Percentiles rank a stretch among this genome's conserved stretches.
phyloP scores from a whole-genome alignment of 192 early-diverging fungal genomes.

The Geranomyces variabilis region DNA sequence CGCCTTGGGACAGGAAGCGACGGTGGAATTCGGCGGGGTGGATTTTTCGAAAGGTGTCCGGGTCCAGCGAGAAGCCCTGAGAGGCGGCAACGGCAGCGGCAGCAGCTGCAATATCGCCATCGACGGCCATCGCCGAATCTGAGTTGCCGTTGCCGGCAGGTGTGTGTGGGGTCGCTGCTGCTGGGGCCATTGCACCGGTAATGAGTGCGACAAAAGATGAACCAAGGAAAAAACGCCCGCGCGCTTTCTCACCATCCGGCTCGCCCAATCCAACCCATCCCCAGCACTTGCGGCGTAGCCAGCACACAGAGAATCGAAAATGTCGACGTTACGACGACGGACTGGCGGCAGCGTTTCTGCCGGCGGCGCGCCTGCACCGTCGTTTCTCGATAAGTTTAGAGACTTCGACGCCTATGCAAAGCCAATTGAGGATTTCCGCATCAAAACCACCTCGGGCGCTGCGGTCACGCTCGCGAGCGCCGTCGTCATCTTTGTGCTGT shows the following conservation, averaged over 20 bases:
- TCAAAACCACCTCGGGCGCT: conserved; percentile 80
- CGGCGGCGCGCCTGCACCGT: neutral
- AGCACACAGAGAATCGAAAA: too few species aligned
- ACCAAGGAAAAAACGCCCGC: too few species aligned
- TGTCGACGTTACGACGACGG: neutral
- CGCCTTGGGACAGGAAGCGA: conserved; percentile 75
- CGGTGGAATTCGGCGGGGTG: conserved; percentile 87
- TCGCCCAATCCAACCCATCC: too few species aligned
- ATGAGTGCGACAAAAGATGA: too few species aligned
- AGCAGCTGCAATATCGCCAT: too few species aligned
- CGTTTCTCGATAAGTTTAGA: conserved; percentile 38
- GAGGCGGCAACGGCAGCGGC: too few species aligned
- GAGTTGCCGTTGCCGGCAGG: too few species aligned
- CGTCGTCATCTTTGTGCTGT: conserved; percentile 73
- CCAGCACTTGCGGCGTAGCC: too few species aligned
- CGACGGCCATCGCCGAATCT: too few species aligned
- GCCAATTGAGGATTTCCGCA: conserved; percentile 91
- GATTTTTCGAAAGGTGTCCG: conserved; percentile 81
- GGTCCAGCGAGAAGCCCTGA: conserved; percentile 37
- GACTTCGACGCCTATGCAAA: conserved; percentile 81
- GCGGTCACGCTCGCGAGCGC: conserved; percentile 71
- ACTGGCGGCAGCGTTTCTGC: neutral
- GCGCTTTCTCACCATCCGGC: too few species aligned
- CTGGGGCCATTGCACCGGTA: too few species aligned
- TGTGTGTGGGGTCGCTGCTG: too few species aligned